Evolutionary conservation across 768 basidiomycete genomes (phyloP).

Genomic region (Lactarius sp.): DNA sequence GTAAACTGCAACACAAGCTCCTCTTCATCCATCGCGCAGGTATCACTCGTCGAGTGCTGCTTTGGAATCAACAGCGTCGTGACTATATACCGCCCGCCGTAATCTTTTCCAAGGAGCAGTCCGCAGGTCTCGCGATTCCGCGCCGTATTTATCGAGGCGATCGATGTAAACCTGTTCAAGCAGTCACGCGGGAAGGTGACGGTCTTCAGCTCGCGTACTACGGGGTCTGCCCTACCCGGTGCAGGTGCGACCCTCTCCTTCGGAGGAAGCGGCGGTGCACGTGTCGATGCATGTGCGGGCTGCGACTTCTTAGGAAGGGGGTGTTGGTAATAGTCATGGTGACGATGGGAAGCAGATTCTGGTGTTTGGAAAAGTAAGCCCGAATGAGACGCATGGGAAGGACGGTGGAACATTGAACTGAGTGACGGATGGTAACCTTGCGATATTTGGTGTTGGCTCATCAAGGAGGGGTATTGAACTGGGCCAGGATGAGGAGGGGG

Average conservation of each 20-base stretch:
- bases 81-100: constrained; percentile 60
- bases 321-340: constrained; percentile 23
- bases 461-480: constrained; percentile 63
- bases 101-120: constrained; percentile 65
- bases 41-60: constrained; percentile 83
- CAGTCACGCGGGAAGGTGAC: constrained; percentile 69
- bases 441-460: constrained; percentile 71
- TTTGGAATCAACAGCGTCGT: constrained; percentile 83
- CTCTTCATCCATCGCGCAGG: constrained; percentile 90
- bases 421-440: constrained; percentile 77
- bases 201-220: constrained; percentile 47
- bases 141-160: constrained; percentile 74
- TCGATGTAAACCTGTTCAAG: constrained; percentile 68
- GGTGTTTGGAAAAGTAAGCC: constrained; percentile 24
- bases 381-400: constrained; percentile 21
- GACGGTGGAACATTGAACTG: constrained; percentile 61
- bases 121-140: constrained; percentile 85
- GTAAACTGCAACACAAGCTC: constrained; percentile 84
- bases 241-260: constrained; percentile 32
- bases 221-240: constrained; percentile 32
- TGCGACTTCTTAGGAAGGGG: constrained; percentile 23
- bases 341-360: constrained; percentile 25
- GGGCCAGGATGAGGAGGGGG: constrained; percentile 46
- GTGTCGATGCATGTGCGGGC: constrained; percentile 3
- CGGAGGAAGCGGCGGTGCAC: constrained; percentile 32